Percentiles rank a stretch among this genome's conserved stretches.
Evolutionary conservation across 306 rosid species (phyloP).

Genomic region (Psophocarpus tetragonolobus): DNA sequence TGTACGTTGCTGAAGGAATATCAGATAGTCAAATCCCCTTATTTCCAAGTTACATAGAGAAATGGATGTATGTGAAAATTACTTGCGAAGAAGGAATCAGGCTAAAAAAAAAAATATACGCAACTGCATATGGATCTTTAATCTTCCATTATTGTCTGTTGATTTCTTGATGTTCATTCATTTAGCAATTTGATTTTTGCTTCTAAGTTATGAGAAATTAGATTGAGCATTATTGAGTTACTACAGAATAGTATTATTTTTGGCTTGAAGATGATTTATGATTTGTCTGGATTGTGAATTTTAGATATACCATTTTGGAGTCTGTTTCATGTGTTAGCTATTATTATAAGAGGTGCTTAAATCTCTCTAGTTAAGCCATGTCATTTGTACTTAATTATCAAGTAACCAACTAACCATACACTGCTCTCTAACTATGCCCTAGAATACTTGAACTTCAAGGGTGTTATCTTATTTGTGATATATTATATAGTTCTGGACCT

Average conservation of each 20-base stretch:
- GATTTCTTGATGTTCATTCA: not conserved
- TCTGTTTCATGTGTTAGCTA: not conserved
- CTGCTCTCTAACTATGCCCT: not conserved
- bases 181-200: not conserved
- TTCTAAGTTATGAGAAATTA: not conserved
- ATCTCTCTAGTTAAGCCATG: no score
- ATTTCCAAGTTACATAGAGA: not conserved
- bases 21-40: not conserved
- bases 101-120: not conserved
- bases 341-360: not conserved
- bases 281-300: not conserved
- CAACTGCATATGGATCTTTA: not conserved
- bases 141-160: not conserved
- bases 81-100: not conserved
- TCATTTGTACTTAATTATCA: not conserved
- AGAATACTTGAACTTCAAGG: not conserved
- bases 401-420: not conserved
- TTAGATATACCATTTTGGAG: not conserved
- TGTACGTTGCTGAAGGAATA: not conserved
- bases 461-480: not conserved
- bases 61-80: not conserved
- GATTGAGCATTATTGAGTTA: not conserved
- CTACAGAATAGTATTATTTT: not conserved
- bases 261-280: not conserved
- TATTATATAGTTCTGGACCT: not conserved